Percentiles rank a stretch among this genome's conserved stretches.
These are phyloP conservation scores for Protomyces inundatus DNA, from an alignment of 1,139 yeast genomes.

Conservation along the genomic window DNA sequence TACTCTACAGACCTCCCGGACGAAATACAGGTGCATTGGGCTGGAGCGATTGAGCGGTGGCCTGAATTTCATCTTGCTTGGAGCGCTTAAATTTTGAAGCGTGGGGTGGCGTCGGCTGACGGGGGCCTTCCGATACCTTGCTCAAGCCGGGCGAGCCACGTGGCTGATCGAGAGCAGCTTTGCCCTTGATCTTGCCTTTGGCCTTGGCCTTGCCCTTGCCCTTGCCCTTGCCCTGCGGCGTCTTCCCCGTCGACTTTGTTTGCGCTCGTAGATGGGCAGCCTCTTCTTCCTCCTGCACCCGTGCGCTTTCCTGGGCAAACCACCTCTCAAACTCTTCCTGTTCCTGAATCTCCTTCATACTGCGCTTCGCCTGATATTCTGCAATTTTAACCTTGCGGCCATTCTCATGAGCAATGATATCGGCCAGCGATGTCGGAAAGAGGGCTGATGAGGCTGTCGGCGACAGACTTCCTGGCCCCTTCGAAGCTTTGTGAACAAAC, in stretches of 20 bases:
- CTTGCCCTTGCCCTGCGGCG: not conserved
- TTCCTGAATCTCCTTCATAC: conserved; percentile 64
- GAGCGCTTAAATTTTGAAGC: no score
- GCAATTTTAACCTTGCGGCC: conserved; percentile 51
- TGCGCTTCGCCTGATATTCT: conserved; percentile 38
- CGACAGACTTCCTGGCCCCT: no score
- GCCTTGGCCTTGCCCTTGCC: not conserved
- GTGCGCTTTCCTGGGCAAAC: conserved; percentile 70
- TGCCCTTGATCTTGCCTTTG: no score
- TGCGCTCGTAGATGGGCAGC: not conserved
- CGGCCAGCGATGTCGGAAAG: conserved; percentile 38
- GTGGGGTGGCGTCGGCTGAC: no score
- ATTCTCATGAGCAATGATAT: conserved; percentile 39
- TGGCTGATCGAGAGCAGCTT: no score
- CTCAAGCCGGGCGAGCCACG: no score
- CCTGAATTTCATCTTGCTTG: no score
- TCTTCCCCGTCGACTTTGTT: not conserved
- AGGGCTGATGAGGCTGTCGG: not conserved
- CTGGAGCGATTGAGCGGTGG: no score
- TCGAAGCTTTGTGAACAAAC: no score
- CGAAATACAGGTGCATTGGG: no score
- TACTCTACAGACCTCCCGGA: no score
- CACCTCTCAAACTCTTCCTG: conserved; percentile 60
- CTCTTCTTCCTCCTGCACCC: conserved; percentile 47
- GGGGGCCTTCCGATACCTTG: no score